Evolutionary conservation across 345 rosid genomes (phyloP), one percentile per base, ranked within the genome.

Genomic region (Barbarea vulgaris): DNA sequence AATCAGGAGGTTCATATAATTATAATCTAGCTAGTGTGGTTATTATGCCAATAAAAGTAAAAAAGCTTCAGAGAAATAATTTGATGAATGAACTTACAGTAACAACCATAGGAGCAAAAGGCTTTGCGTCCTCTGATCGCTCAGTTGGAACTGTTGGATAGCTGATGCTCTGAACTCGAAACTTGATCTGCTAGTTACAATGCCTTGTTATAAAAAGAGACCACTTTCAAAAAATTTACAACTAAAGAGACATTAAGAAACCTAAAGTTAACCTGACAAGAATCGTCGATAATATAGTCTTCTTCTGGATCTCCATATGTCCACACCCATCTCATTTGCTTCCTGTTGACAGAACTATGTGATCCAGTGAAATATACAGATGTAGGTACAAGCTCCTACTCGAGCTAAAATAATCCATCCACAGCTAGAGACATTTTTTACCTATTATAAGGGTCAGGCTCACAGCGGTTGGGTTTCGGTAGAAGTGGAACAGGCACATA

Each of bases 51-150:
- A 72, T 8, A 42, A 6, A 52, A 52, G 34, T 14, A 14, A 14
- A 37, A 21, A 52, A 39, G 22, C 24, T 46, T 55, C 11, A 62
- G 48, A 28, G 28, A 24, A 51, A n/a, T 42, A 31, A 9, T 31
- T 21, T n/a, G 50, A 47, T 60, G 61, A 21, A 63, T 42, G 60
- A 52, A 83, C 98, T 89, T 83, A 94, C 96, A 27, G 82, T 82
- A 65, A 94, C 70, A 79, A 87, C 85, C 98, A 91, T 91, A 28
- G 96, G 91, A 62, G 96, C 91, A 83, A 93, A 91, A 72, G 97
- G 93, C 79, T 89, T 91, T 27, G 86, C 70, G 53, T 78, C 77
- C 19, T 86, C 88, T 18, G 78, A 77, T 65, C 80, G 86, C 77
- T 89, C 96, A 42, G 73, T 73, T 46, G 98, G 98, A 71, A 86